phyloP scores from a whole-genome alignment of 805 yeast species.

The Sugiyamaella lignohabitans region DNA sequence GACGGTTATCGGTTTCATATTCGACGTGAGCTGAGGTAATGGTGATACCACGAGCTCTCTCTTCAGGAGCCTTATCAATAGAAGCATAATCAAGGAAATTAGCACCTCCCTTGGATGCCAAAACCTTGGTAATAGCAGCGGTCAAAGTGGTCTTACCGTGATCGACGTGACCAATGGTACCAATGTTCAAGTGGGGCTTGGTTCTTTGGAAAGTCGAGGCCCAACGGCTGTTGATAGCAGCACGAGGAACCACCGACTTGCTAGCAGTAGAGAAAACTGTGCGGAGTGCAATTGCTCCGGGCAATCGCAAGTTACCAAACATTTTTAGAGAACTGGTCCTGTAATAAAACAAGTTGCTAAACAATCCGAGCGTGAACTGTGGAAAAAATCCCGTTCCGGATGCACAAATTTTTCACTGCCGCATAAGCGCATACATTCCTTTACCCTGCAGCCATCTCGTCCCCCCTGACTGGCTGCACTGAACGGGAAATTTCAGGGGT shows the following conservation, averaged over 20 bases:
- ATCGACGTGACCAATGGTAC: constrained; percentile 98
- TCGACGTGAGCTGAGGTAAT: constrained; percentile 97
- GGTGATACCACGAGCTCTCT: constrained; percentile 98
- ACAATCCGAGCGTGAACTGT: neutral
- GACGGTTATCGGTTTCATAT: constrained; percentile 91
- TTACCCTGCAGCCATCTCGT: too few relatives aligned
- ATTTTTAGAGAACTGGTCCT: neutral
- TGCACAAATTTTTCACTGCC: neutral
- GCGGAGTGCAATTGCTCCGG: neutral
- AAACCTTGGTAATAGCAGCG: constrained; percentile 96
- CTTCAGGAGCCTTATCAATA: constrained; percentile 97
- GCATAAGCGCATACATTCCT: too few relatives aligned
- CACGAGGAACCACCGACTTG: neutral
- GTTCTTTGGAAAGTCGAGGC: constrained; percentile 75
- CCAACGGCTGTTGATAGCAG: too few relatives aligned
- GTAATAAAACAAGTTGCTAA: neutral
- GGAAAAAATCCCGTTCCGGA: neutral
- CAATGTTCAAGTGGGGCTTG: constrained; percentile 94
- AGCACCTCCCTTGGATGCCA: constrained; percentile 86
- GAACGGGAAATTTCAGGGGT: too few relatives aligned
- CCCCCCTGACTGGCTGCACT: too few relatives aligned
- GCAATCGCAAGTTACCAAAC: neutral
- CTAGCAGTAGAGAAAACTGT: neutral
- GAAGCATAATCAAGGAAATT: constrained; percentile 85
- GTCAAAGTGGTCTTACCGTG: constrained; percentile 98